Evolutionary conservation across 2,329 filamentous ascomycete genomes (phyloP).

Genomic region (Diplodia intermedia): DNA sequence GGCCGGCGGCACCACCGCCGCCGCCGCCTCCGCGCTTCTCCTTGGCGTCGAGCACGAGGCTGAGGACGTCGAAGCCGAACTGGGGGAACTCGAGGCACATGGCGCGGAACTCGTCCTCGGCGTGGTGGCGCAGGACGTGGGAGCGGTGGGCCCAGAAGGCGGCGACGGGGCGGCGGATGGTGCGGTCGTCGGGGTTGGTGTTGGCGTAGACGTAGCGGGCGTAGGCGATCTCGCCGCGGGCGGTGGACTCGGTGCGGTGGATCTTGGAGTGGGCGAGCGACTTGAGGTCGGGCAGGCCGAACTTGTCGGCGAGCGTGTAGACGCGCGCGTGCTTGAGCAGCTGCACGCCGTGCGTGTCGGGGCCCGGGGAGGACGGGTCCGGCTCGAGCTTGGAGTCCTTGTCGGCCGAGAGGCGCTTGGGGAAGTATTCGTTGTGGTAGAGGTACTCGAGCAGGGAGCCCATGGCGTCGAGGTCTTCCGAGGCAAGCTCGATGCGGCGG

Average conservation of each 20-base stretch:
- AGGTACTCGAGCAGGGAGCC: slow-evolving; percentile 83
- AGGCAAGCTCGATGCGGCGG: slow-evolving; percentile 71
- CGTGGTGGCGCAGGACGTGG: slow-evolving; percentile 83
- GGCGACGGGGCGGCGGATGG: slow-evolving; percentile 82
- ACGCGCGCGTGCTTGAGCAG: slow-evolving; percentile 88
- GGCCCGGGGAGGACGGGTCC: slow-evolving; percentile 67
- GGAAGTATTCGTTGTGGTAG: slow-evolving; percentile 88
- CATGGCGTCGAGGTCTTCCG: slow-evolving; percentile 74
- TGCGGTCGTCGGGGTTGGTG: slow-evolving; percentile 71
- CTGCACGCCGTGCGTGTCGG: slow-evolving; percentile 81
- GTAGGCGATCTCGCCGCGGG: slow-evolving; percentile 89
- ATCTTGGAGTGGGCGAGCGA: slow-evolving; percentile 86
- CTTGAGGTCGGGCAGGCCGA: slow-evolving; percentile 70
- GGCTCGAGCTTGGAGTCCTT: slow-evolving; percentile 72
- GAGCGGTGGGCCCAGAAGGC: slow-evolving; percentile 86
- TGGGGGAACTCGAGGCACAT: slow-evolving; percentile 90
- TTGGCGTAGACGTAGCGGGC: slow-evolving; percentile 88
- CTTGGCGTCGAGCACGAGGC: slow-evolving; percentile 61
- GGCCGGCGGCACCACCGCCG: not conserved
- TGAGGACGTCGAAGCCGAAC: slow-evolving; percentile 92
- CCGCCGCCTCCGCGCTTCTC: slow-evolving; percentile 50
- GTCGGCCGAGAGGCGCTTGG: slow-evolving; percentile 63
- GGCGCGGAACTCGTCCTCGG: slow-evolving; percentile 81
- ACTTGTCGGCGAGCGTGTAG: slow-evolving; percentile 86
- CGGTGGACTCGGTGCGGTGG: slow-evolving; percentile 86